Evolutionary conservation across 352 stramenopile genomes (phyloP).

Genomic region (Thalassiosira livingstoniorum): DNA sequence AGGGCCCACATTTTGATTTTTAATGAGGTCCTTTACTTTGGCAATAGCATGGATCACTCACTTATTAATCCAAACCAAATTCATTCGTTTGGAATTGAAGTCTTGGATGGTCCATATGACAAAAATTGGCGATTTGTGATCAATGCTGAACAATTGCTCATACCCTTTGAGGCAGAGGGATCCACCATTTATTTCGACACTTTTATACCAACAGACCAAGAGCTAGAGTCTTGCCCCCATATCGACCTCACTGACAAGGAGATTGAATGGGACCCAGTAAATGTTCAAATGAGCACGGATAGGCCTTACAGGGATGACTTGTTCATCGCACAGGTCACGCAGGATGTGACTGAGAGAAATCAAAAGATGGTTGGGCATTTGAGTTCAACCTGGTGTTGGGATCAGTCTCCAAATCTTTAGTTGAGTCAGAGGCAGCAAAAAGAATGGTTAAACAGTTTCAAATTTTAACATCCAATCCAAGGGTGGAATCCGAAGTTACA

Average conservation of each 20-base stretch:
- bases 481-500: neutral
- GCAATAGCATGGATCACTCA: conserved; percentile 31
- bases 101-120: conserved; percentile 39
- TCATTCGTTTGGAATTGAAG: conserved; percentile 17
- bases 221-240: conserved; percentile 11
- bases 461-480: neutral
- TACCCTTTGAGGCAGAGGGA: conserved; percentile 23
- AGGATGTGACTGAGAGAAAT: too few species aligned
- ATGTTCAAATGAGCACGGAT: neutral
- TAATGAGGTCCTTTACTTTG: conserved; percentile 55
- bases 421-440: neutral
- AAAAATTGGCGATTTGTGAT: conserved; percentile 1
- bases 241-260: conserved; percentile 31
- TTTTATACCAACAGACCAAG: conserved; percentile 8
- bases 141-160: conserved; percentile 12
- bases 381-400: too few species aligned
- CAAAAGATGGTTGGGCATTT: too few species aligned
- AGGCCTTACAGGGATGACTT: neutral
- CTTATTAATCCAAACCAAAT: conserved; percentile 64
- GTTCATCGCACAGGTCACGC: neutral
- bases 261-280: neutral
- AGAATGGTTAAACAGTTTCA: too few species aligned
- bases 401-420: too few species aligned
- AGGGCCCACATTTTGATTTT: conserved; percentile 47
- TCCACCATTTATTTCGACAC: conserved; percentile 37